Evolutionary conservation across 495 filamentous ascomycete species (phyloP), one percentile per base, ranked within the genome.

Genomic region (Aspergillus sclerotioniger): DNA sequence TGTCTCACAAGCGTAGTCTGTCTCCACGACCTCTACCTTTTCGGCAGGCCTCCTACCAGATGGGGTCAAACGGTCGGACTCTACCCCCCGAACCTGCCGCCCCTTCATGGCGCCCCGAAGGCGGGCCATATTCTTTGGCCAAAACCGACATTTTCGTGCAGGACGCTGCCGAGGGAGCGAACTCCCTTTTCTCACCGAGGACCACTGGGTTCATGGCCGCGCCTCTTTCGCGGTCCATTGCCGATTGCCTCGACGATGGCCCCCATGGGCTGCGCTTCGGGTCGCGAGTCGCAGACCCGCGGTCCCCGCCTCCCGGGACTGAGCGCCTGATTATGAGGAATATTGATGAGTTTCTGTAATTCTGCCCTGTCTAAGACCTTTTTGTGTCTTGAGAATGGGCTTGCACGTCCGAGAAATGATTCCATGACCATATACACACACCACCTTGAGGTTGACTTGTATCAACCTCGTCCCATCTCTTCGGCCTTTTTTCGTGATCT

Each of bases 261-360:
- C 59, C 67, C 1, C 60, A 56, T 19, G 59, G 67, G 4, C 64
- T 69, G 15, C 54, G 67, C 15, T 75, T 76, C 58, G 69, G 62
- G 9, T 35, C 64, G 3, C 54, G 69, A 51, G 66, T 72, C 43
- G 66, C 69, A 3, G 80, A 82, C 65, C 80, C 80, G 2, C 71
- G 80, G 58, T 81, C 79, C 15, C 80, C 80, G 43, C 73, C 73
- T 13, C 67, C 69, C 29, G 74, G 73, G 43, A 71, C 71, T 9
- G 80, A 80, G 59, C 69, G 73, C 17, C 62, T 79, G 51, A 81
- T 81, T 54, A 77, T 80, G 71, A 76, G 80, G 67, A 81, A 70
- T 60, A 82, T 82, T 63, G 78, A 79, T 62, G 80, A 81, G 64
- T 75, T 82, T 66, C 63, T 79, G 51, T 79, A 71, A 75, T 69